These are phyloP conservation scores for Tylopilus orsonianus DNA, from an alignment of 1,284 basidiomycete genomes.

Conservation along the genomic window DNA sequence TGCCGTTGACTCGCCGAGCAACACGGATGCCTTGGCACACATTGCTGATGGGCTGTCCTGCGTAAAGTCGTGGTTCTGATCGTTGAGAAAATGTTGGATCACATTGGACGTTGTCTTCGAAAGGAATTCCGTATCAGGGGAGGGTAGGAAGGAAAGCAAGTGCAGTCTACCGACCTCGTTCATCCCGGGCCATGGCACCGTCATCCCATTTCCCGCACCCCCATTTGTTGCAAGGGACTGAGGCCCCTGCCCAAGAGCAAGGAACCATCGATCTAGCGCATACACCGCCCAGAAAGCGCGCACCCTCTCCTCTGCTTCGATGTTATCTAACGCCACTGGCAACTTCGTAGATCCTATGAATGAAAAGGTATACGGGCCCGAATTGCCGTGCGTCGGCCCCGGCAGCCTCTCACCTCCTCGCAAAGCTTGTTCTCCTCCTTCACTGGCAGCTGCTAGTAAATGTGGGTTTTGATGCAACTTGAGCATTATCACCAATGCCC, in stretches of 20 bases:
- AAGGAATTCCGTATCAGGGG: neutral
- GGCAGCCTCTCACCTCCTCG: neutral
- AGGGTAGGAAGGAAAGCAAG: neutral
- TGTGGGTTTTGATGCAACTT: conserved; percentile 34
- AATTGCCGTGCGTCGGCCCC: neutral
- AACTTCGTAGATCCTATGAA: conserved; percentile 22
- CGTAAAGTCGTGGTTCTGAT: conserved; percentile 18
- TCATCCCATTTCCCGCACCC: conserved; percentile 34
- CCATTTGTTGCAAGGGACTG: conserved; percentile 14
- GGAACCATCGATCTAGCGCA: conserved; percentile 41
- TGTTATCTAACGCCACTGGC: conserved; percentile 36
- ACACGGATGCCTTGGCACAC: conserved; percentile 34
- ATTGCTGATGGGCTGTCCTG: conserved; percentile 23
- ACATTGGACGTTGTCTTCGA: conserved; percentile 19
- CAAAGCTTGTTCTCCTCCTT: neutral
- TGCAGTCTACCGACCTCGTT: conserved; percentile 9
- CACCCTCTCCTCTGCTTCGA: conserved; percentile 48
- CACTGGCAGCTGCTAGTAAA: neutral
- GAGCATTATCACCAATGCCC: conserved; percentile 36
- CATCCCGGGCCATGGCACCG: conserved; percentile 44
- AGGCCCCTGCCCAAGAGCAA: conserved; percentile 34
- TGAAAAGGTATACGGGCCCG: conserved; percentile 1
- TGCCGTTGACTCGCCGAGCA: conserved; percentile 34
- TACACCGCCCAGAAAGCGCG: conserved; percentile 48
- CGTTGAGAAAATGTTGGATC: conserved; percentile 29